Base-by-base conservation (phyloP, 148 eudicot genomes). In the Camellia lanceoleosa region DNA sequence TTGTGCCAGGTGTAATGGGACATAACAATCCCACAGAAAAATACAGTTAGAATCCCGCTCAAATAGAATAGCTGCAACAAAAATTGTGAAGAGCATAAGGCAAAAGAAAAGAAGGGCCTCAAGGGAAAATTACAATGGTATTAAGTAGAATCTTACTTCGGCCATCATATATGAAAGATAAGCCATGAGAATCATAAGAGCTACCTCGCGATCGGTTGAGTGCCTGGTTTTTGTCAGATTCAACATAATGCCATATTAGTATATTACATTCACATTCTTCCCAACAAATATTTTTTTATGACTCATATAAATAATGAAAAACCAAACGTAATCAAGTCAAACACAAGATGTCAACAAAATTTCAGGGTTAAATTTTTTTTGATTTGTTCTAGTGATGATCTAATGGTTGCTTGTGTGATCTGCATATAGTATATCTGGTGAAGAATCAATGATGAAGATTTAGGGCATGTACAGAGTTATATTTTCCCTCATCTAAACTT, bases 11-110 rank as follows among this genome's bases (percentile, higher is more conserved):
- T 89, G 76, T 94, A 94, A 79, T 94, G 98, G 14, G 98, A 92
- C 98, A 94, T 94, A 15, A 94, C 97, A 68, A 94, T 92, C 55
- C 98, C 98, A 64, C 98, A 94, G 87, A 94, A 94, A 83, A 94
- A 94, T 12, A 92, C 97, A 8, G 97, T 92, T n/a, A 94, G 93
- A 76, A 94, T 94, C 51, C 94, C 94, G 61, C 98, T 94, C 77
- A 91, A 65, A 78, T 90, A 87, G 84, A 89, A 88, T 60, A 95
- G 82, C 98, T 95, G 93, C 83, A 87, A 70, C 16, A 74, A 72
- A 78, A 51, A 59, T 71, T 43, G 78, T 0, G 7, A 38, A 65
- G 49, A 80, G 80, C 72, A 58, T 23, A 60, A 72, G 52, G 71
- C 68, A 20, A 64, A 47, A 51, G 60, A 23, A 74, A 67, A 44